Conservation (phyloP, 176 grass and related monocot species). For the Phragmites australis region DNA sequence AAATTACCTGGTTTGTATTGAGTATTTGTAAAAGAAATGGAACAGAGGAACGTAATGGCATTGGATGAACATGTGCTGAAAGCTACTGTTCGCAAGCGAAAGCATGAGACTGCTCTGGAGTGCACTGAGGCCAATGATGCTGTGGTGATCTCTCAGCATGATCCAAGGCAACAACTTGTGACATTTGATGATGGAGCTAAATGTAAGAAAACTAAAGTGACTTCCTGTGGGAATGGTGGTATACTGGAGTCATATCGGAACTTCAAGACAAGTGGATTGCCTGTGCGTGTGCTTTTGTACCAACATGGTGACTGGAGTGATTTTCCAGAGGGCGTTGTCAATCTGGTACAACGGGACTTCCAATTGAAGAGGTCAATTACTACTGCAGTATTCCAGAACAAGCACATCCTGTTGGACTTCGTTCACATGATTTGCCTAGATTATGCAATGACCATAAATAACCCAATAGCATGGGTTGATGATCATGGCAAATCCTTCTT, state of each 20-base stretch:
- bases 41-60: constrained; percentile 45
- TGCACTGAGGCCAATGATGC: constrained; percentile 21
- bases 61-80: constrained; percentile 46
- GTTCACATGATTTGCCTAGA: constrained; percentile 68
- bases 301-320: constrained; percentile 75
- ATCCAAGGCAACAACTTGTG: constrained; percentile 18
- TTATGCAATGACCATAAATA: constrained; percentile 48
- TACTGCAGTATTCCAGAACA: constrained; percentile 44
- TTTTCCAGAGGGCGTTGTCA: constrained; percentile 64
- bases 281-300: constrained; percentile 62
- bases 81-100: constrained; percentile 47
- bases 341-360: constrained; percentile 56
- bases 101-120: constrained; percentile 29
- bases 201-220: constrained; percentile 38
- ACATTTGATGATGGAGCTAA: not conserved
- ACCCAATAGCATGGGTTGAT: constrained; percentile 85
- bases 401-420: constrained; percentile 70
- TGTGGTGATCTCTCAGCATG: constrained; percentile 3
- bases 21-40: constrained; percentile 59
- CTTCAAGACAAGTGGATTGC: constrained; percentile 70
- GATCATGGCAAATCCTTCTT: constrained; percentile 59
- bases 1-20: constrained; percentile 32
- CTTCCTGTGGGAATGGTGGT: constrained; percentile 32
- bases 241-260: constrained; percentile 64
- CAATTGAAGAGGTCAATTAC: constrained; percentile 66